A percentile compares a stretch with the other conserved stretches of the same genome.
phyloP scores from a whole-genome alignment of 2,329 filamentous ascomycete genomes.

The Anisogramma anomala region DNA sequence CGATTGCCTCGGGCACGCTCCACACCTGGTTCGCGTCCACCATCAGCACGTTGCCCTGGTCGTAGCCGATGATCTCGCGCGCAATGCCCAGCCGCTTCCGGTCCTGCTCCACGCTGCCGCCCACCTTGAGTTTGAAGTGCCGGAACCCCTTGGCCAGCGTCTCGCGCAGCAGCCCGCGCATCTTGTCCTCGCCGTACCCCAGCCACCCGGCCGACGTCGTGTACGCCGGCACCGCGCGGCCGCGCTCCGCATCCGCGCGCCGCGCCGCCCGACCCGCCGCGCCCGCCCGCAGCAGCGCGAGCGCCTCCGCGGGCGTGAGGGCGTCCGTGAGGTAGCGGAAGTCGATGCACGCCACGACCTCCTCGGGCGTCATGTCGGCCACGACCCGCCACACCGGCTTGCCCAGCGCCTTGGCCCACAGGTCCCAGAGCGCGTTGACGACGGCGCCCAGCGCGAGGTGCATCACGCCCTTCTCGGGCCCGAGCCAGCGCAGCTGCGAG shows the following conservation, averaged over 20 bases:
- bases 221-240: slow-evolving; percentile 74
- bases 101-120: slow-evolving; percentile 61
- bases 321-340: slow-evolving; percentile 92
- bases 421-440: slow-evolving; percentile 86
- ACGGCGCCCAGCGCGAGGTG: slow-evolving; percentile 83
- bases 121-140: slow-evolving; percentile 90
- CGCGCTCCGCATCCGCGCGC: slow-evolving; percentile 60
- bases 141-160: slow-evolving; percentile 66
- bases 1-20: slow-evolving; percentile 81
- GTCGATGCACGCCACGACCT: slow-evolving; percentile 80
- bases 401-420: slow-evolving; percentile 78
- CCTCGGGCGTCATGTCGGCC: slow-evolving; percentile 78
- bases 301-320: slow-evolving; percentile 74
- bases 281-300: slow-evolving; percentile 55
- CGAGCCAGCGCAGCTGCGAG: slow-evolving; percentile 85
- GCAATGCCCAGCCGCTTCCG: slow-evolving; percentile 59
- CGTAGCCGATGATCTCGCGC: slow-evolving; percentile 68
- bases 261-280: slow-evolving; percentile 59
- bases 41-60: slow-evolving; percentile 77
- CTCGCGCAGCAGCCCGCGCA: slow-evolving; percentile 62
- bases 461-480: slow-evolving; percentile 87
- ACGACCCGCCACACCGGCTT: slow-evolving; percentile 90
- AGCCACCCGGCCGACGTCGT: slow-evolving; percentile 86
- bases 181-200: slow-evolving; percentile 81
- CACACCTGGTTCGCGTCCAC: slow-evolving; percentile 89